Base-by-base conservation (phyloP, 2,329 filamentous ascomycete species). In the Penicillium sp. region DNA sequence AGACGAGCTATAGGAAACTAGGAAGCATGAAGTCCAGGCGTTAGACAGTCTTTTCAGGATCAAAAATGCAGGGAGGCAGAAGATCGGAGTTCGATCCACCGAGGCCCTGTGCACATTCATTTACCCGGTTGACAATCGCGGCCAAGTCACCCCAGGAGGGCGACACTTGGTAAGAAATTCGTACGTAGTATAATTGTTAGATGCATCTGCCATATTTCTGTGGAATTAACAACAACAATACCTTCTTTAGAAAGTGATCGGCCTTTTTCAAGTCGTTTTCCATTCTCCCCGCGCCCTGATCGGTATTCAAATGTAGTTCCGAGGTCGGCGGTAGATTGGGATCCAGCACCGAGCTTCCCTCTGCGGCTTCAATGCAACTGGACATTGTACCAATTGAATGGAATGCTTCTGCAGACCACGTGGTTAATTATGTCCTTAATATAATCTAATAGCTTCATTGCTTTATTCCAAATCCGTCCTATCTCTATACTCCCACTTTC, bases 31-130 rank as follows among this genome's bases (percentile, higher is more conserved):
- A n/a, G 2, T 40, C 10, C 13, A 40, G 20, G 20, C 5, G 18
- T 22, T 24, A 14, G 20, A 20, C 11, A n/a, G 7, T 14, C 6
- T 22, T 40, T 27, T 22, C 27, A 41, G 20, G 27, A 27, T 25
- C 36, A 39, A n/a, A 24, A 14, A 24, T 5, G 11, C 22, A 24
- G 38, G 25, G 33, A 22, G 27, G 13, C 24, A 33, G 33, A 30
- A 36, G 48, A 50, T 42, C 43, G 27, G 43, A 41, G 4, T 18
- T 38, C 48, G 38, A 46, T 46, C 22, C 39, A 24, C 39, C 39
- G 39, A 41, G 39, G 38, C 22, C 22, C 18, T 14, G 18, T 20
- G 36, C 36, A 39, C 9, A 5, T 41, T 16, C 22, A 25, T 41
- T 41, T 41, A 41, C 13, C 39, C 39, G 39, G 39, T 41, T 41